Evolutionary conservation across 2,329 filamentous ascomycete genomes (phyloP).

Genomic region (Mycosphaerella sp.): DNA sequence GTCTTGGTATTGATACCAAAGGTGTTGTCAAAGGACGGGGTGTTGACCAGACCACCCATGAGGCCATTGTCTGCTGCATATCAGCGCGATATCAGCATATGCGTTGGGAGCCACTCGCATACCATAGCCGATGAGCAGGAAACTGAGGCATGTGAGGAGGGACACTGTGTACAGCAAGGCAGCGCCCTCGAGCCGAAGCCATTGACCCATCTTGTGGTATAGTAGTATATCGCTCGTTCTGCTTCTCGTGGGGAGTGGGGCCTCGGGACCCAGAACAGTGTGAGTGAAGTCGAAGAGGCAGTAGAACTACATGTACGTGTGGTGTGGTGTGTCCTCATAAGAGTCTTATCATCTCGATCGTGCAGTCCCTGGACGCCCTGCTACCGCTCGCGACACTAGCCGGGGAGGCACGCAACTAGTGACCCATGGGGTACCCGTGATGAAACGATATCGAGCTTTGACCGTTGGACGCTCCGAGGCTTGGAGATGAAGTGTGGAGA

Average conservation of each 20-base stretch:
- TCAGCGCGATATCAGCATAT: conserved; percentile 8
- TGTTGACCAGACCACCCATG: conserved; percentile 35
- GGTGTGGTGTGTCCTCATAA: no score
- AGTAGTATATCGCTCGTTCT: background rate
- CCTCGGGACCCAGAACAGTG: no score
- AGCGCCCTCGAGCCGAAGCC: conserved; percentile 31
- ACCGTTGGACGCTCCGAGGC: no score
- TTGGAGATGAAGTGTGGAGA: no score
- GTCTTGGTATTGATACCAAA: conserved; percentile 39
- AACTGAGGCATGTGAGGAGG: conserved; percentile 43
- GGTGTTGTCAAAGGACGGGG: conserved; percentile 38
- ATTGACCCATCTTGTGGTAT: conserved; percentile 15
- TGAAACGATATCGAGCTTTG: conserved; percentile 4
- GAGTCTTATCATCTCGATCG: background rate
- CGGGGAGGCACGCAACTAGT: background rate
- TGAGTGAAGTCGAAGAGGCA: no score
- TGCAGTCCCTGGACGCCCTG: no score
- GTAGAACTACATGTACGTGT: no score
- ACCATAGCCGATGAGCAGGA: conserved; percentile 44
- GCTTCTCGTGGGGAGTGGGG: no score
- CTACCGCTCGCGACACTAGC: no score
- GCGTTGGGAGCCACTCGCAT: background rate
- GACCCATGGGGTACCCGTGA: background rate
- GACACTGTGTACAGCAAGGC: conserved; percentile 42
- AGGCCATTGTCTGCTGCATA: conserved; percentile 23